Percentiles rank a stretch among this genome's conserved stretches.
These are phyloP conservation scores for Nidularia pulvinata DNA, from an alignment of 768 basidiomycete species.

Conservation along the genomic window DNA sequence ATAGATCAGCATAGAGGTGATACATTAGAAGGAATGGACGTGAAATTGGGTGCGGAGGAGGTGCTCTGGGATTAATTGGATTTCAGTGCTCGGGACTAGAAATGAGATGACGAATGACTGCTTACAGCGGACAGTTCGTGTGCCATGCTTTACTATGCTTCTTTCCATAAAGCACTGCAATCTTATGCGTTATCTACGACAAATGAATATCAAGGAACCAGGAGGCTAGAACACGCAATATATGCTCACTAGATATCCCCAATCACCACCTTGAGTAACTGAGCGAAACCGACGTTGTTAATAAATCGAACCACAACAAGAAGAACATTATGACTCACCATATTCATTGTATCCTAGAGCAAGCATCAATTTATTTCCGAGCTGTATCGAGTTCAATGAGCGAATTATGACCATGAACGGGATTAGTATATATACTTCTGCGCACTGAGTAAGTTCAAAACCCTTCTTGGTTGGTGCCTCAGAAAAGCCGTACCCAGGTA, in stretches of 20 bases:
- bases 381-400: conserved; percentile 3
- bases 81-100: neutral
- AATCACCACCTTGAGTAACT: neutral
- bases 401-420: neutral
- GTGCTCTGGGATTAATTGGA: conserved; percentile 15
- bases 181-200: conserved; percentile 20
- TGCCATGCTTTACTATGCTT: conserved; percentile 52
- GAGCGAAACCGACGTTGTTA: neutral
- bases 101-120: neutral
- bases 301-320: neutral
- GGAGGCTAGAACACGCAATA: neutral
- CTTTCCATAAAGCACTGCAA: conserved; percentile 21
- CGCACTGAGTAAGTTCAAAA: conserved; percentile 22
- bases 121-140: conserved; percentile 43
- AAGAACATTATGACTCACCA: conserved; percentile 20
- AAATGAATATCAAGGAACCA: neutral
- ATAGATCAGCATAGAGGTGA: conserved; percentile 7
- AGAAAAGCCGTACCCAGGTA: conserved; percentile 61
- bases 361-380: conserved; percentile 45
- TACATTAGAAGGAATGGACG: conserved; percentile 9
- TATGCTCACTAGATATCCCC: neutral
- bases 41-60: conserved; percentile 16
- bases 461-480: conserved; percentile 46
- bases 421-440: conserved; percentile 23
- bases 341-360: conserved; percentile 49